Base-by-base conservation (phyloP, 1,139 yeast species). In the Suhomyces yuchorum region DNA sequence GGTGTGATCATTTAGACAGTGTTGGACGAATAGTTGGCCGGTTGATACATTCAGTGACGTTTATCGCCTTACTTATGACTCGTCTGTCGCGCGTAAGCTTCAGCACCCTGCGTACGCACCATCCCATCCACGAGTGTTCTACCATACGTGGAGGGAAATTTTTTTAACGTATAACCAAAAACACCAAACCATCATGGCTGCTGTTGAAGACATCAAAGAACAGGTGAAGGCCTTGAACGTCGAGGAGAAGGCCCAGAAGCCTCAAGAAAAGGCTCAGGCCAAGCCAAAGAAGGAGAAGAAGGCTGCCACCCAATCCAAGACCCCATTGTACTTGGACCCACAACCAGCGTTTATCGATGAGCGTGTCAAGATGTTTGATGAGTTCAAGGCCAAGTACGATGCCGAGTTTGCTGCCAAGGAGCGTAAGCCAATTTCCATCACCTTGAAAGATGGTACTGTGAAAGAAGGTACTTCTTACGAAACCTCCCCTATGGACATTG, bases 401-500 rank as follows among this genome's bases (percentile, higher is more conserved):
- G 93, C 80, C 6, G 84, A 80, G 54, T 71, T 86, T 48, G 87
- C 91, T 42, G 66, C 78, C 22, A 80, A 81, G 71, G 82, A 72
- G 55, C 73, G 80, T 53, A 57, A 63, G 32, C 80, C 89, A 38
- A 85, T 95, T 66, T 80, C 81, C 58, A 80, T 93, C 66, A 88
- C 96, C 42, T 78, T 93, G 68, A 89, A 87, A 65, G 97, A 92
- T 61, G 98, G 98, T 42, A 71, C 87, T 43, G 71, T 81, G 49
- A 85, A 87, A 66, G 85, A 80, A 56, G 99, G 91, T 55, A 80
- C 80, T 37, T 76, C 97, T 4, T 95, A 85, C 84, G 97, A 91
- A 67, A 92, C 99, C 45, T 75, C 90, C 32, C 99, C 99, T 43
- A 70, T 88, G 71, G 87, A 84, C 49, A 87, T 93, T 56, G 97